These are phyloP conservation scores for Mychonastes homosphaera DNA, from an alignment of 139 green algal species.

Conservation along the genomic window DNA sequence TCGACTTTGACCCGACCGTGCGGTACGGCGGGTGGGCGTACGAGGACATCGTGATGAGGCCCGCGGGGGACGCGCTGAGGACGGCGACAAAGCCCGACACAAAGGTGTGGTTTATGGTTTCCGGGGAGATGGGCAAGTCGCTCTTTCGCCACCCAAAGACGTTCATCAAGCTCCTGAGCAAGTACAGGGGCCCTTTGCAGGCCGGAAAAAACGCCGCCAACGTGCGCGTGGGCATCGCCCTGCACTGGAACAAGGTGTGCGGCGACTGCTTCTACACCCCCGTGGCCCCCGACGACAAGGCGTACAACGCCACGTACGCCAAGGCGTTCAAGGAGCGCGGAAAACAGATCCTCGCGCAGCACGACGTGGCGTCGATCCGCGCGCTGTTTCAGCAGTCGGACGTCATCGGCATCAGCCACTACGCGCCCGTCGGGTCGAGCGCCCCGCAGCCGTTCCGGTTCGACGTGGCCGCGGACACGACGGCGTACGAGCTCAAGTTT, in stretches of 20 bases:
- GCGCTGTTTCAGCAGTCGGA: background rate
- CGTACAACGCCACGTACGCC: conserved; percentile 15
- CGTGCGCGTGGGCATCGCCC: conserved; percentile 11
- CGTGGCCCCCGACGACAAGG: background rate
- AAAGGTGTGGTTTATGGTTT: conserved; percentile 23
- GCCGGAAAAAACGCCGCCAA: background rate
- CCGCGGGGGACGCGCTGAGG: conserved; percentile 10
- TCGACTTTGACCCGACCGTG: conserved; percentile 15
- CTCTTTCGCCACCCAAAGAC: conserved; percentile 4
- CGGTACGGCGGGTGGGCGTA: conserved; percentile 18
- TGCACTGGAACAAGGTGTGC: conserved; percentile 27
- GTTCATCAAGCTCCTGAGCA: conserved; percentile 10
- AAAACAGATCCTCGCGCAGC: background rate
- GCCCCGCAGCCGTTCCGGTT: background rate
- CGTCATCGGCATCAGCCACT: conserved; percentile 19
- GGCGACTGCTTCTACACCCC: conserved; percentile 20
- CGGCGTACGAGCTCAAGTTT: conserved; percentile 11
- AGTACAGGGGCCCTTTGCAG: conserved; percentile 14
- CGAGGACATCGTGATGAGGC: conserved; percentile 17
- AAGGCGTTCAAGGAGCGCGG: background rate
- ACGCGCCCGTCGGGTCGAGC: background rate
- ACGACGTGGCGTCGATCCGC: background rate
- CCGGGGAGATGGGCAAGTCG: conserved; percentile 16
- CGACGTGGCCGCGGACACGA: background rate
- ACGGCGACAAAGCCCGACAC: conserved; percentile 12